Evolutionary conservation across 345 rosid genomes (phyloP).

Genomic region (Rhizophora mangle): DNA sequence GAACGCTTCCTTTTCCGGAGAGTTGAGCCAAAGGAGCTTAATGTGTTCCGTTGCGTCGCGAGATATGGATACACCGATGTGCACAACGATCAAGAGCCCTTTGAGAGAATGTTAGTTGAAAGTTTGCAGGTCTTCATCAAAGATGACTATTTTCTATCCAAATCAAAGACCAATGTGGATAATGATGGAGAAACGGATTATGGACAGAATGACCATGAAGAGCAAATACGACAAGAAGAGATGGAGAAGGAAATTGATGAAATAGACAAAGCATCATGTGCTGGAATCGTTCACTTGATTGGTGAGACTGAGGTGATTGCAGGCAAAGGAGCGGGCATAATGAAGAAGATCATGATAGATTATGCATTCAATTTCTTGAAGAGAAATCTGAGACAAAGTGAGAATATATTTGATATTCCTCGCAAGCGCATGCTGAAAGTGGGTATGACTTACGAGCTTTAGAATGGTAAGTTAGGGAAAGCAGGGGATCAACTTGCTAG

Average conservation of each 20-base stretch:
- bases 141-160: not conserved
- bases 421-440: slow-evolving; percentile 58
- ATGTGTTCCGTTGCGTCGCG: slow-evolving; percentile 42
- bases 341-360: slow-evolving; percentile 41
- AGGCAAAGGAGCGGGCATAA: slow-evolving; percentile 31
- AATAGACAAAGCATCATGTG: slow-evolving; percentile 24
- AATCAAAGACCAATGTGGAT: too few relatives aligned
- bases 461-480: not conserved
- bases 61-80: slow-evolving; percentile 53
- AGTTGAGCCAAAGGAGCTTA: slow-evolving; percentile 34
- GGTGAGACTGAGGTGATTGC: slow-evolving; percentile 55
- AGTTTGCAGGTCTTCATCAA: slow-evolving; percentile 37
- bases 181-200: not conserved
- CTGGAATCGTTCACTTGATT: slow-evolving; percentile 44
- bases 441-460: slow-evolving; percentile 63
- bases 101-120: slow-evolving; percentile 35
- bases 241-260: slow-evolving; percentile 8
- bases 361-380: slow-evolving; percentile 37
- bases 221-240: not conserved
- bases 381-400: slow-evolving; percentile 29
- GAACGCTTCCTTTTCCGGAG: slow-evolving; percentile 48
- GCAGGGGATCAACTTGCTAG: not conserved
- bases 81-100: slow-evolving; percentile 32
- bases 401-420: slow-evolving; percentile 51
- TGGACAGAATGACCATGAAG: not conserved